Evolutionary conservation across 768 basidiomycete species (phyloP).

Genomic region (Coprinopsis marcescibilis): DNA sequence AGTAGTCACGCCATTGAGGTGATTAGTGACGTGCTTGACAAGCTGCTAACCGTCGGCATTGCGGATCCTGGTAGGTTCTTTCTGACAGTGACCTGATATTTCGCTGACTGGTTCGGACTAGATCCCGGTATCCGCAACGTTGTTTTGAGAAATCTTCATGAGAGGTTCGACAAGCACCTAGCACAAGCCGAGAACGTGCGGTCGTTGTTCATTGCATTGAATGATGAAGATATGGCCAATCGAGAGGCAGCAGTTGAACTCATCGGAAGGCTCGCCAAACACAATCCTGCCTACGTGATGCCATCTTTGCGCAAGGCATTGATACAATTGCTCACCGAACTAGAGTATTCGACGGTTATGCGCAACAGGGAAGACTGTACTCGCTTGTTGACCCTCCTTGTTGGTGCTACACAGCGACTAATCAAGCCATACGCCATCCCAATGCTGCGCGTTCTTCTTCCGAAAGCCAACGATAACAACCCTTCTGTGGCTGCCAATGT

Average conservation of each 20-base stretch:
- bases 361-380: conserved; percentile 91
- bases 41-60: conserved; percentile 89
- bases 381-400: conserved; percentile 79
- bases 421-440: conserved; percentile 95
- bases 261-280: conserved; percentile 88
- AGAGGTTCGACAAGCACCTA: conserved; percentile 93
- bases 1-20: conserved; percentile 95
- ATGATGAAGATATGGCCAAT: conserved; percentile 94
- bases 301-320: conserved; percentile 92
- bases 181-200: conserved; percentile 99
- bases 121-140: conserved; percentile 80
- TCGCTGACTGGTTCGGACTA: conserved; percentile 20
- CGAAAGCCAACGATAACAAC: conserved; percentile 82
- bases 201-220: conserved; percentile 92
- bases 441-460: conserved; percentile 87
- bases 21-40: conserved; percentile 97
- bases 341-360: conserved; percentile 91
- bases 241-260: conserved; percentile 84
- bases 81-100: conserved; percentile 6
- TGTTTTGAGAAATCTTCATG: conserved; percentile 82
- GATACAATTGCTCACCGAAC: conserved; percentile 92
- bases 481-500: conserved; percentile 89
- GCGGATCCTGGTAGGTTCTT: conserved; percentile 81
- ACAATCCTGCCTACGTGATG: conserved; percentile 99
- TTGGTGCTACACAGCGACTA: conserved; percentile 86